Evolutionary conservation across 768 basidiomycete species (phyloP).

Genomic region (Cytidiella melzeri): DNA sequence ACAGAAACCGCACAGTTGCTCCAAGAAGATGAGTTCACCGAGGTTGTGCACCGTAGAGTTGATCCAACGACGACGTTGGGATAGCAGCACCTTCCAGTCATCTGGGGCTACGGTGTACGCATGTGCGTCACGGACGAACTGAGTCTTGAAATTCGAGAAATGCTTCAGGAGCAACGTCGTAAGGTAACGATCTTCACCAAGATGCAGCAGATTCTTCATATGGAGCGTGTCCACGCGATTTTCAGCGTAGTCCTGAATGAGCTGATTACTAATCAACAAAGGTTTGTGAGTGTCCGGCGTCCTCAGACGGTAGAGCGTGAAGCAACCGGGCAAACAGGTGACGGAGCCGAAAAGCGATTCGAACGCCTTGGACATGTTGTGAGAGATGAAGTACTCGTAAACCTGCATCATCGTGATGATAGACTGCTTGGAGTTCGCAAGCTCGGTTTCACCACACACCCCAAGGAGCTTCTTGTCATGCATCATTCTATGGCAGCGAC

Average conservation of each 20-base stretch:
- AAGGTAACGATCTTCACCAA: constrained; percentile 98
- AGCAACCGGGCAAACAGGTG: constrained; percentile 98
- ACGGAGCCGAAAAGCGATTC: constrained; percentile 96
- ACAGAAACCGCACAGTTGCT: constrained; percentile 92
- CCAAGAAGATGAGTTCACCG: constrained; percentile 86
- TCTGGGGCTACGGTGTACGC: constrained; percentile 95
- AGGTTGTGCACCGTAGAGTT: constrained; percentile 99
- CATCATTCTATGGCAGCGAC: constrained; percentile 63
- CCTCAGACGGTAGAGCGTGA: constrained; percentile 92
- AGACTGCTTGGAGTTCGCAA: constrained; percentile 92
- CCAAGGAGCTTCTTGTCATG: constrained; percentile 93
- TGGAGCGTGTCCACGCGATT: constrained; percentile 96
- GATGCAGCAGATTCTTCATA: constrained; percentile 96
- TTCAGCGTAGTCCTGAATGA: constrained; percentile 91
- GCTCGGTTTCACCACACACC: constrained; percentile 90
- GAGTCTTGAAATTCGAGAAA: constrained; percentile 91
- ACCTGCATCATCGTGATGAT: constrained; percentile 98
- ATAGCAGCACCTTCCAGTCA: constrained; percentile 89
- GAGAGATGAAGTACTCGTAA: constrained; percentile 98
- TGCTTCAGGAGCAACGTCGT: constrained; percentile 95
- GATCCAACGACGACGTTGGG: constrained; percentile 98
- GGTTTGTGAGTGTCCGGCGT: constrained; percentile 96
- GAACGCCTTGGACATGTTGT: constrained; percentile 98
- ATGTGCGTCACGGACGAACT: constrained; percentile 91
- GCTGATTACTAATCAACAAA: constrained; percentile 82